Evolutionary conservation across 1,139 yeast genomes (phyloP).

Genomic region (Debaryomyces coudertii): DNA sequence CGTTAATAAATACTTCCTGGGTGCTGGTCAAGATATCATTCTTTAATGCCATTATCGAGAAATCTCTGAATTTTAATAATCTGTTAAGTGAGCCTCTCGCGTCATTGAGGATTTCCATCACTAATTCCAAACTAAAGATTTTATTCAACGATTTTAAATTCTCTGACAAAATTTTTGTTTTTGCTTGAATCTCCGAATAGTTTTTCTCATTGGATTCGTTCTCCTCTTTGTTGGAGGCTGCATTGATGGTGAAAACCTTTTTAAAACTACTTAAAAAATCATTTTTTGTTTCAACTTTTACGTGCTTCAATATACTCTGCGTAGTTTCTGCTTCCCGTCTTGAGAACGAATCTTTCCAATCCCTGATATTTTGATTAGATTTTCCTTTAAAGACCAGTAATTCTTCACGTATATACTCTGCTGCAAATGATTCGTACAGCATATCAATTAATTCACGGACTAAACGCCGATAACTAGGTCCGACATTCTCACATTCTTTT

Average conservation of each 20-base stretch:
- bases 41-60: slow-evolving; percentile 36
- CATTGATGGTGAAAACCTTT: slow-evolving; percentile 56
- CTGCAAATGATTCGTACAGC: slow-evolving; percentile 48
- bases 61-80: slow-evolving; percentile 36
- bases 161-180: slow-evolving; percentile 47
- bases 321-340: slow-evolving; percentile 46
- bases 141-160: slow-evolving; percentile 46
- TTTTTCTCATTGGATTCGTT: slow-evolving; percentile 24
- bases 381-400: slow-evolving; percentile 32
- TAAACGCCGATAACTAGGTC: slow-evolving; percentile 34
- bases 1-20: slow-evolving; percentile 67
- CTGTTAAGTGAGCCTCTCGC: slow-evolving; percentile 41
- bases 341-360: slow-evolving; percentile 40
- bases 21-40: slow-evolving; percentile 37
- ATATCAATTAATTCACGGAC: slow-evolving; percentile 49
- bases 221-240: slow-evolving; percentile 18
- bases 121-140: slow-evolving; percentile 45
- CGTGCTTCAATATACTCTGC: slow-evolving; percentile 42
- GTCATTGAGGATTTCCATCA: slow-evolving; percentile 41
- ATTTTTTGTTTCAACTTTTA: slow-evolving; percentile 44
- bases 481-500: slow-evolving; percentile 35
- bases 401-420: slow-evolving; percentile 55
- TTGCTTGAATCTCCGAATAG: slow-evolving; percentile 46
- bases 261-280: slow-evolving; percentile 62
- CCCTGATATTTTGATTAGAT: slow-evolving; percentile 29